Conservation (phyloP, 495 filamentous ascomycete species). For the Hyaloscypha variabilis region DNA sequence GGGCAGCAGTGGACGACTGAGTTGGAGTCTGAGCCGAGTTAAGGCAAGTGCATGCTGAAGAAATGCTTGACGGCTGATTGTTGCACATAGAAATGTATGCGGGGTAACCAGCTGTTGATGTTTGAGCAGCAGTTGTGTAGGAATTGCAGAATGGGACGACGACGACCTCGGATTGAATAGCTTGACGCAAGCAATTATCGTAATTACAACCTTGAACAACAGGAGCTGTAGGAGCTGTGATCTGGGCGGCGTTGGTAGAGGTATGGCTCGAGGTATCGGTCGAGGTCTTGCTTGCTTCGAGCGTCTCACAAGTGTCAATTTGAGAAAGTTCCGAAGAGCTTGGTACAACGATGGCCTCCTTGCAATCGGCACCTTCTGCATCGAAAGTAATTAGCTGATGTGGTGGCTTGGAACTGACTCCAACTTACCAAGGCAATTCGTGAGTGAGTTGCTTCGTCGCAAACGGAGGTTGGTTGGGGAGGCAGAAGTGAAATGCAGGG, state of each 20-base stretch:
- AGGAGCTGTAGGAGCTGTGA: too few species aligned
- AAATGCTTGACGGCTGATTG: not conserved
- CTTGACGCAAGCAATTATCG: not conserved
- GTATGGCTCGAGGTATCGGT: not conserved
- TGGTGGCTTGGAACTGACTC: too few species aligned
- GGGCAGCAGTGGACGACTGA: not conserved
- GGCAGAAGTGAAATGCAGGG: not conserved
- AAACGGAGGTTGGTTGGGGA: not conserved
- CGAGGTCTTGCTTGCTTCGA: not conserved
- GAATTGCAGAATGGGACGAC: not conserved
- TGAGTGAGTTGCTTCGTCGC: not conserved
- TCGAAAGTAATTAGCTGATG: not conserved
- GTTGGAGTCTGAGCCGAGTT: not conserved
- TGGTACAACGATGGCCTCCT: not conserved
- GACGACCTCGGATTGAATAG: not conserved
- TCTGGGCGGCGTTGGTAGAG: not conserved
- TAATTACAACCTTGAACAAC: not conserved
- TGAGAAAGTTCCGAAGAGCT: not conserved
- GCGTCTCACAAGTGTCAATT: not conserved
- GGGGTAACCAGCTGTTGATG: not conserved
- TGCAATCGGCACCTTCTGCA: not conserved
- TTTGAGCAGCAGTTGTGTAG: not conserved
- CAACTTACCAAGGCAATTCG: not conserved
- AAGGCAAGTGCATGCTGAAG: not conserved
- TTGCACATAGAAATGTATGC: not conserved